Conservation (phyloP, 257 asterid species). For the Echites panduratus region DNA sequence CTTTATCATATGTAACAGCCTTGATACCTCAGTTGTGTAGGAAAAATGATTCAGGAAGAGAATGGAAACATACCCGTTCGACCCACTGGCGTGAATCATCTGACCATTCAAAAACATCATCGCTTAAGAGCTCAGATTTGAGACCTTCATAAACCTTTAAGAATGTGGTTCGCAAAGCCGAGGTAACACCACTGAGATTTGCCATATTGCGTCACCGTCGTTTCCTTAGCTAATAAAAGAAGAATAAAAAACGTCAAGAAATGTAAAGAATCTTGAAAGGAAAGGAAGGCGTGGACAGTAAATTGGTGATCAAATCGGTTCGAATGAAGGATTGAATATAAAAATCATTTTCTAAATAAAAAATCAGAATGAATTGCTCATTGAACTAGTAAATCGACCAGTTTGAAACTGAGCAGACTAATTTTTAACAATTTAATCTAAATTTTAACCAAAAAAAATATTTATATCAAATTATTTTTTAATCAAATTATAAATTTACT, state of each 20-base stretch:
- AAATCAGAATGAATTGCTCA: too few relatives aligned
- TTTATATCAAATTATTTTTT: too few relatives aligned
- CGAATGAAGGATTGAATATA: background rate
- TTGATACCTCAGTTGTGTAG: background rate
- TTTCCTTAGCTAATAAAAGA: background rate
- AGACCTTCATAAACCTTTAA: conserved; percentile 55
- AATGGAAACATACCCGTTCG: conserved; percentile 44
- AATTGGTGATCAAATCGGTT: too few relatives aligned
- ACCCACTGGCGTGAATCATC: conserved; percentile 75
- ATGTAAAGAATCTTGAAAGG: background rate
- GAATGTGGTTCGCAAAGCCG: conserved; percentile 55
- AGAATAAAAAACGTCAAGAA: background rate
- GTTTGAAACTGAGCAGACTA: too few relatives aligned
- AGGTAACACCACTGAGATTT: conserved; percentile 9
- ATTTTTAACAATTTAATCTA: too few relatives aligned
- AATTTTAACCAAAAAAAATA: too few relatives aligned
- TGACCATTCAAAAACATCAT: conserved; percentile 74
- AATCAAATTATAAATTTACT: too few relatives aligned
- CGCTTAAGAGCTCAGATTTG: conserved; percentile 78
- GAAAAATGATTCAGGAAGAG: background rate
- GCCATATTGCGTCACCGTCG: conserved; percentile 10
- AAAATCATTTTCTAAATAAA: too few relatives aligned
- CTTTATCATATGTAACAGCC: background rate
- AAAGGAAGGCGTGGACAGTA: background rate
- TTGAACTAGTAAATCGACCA: too few relatives aligned